A percentile compares a stretch with the other conserved stretches of the same genome.
These are phyloP conservation scores for Cryptosporidium muris DNA, from an alignment of 169 alveolate species.

Conservation along the genomic window DNA sequence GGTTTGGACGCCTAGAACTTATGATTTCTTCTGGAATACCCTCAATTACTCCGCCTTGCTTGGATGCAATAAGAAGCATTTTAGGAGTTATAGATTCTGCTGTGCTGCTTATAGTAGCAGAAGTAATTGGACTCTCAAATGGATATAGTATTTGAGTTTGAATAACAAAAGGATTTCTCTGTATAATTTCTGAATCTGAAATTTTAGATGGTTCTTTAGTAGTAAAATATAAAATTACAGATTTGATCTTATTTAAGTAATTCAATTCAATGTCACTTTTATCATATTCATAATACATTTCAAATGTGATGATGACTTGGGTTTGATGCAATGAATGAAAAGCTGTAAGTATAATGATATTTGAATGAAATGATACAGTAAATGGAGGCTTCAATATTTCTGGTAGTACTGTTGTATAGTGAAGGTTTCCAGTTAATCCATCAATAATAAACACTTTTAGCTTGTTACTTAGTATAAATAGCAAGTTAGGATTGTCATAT, in stretches of 20 bases:
- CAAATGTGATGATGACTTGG: slow-evolving; percentile 30
- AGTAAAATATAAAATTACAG: slow-evolving; percentile 8
- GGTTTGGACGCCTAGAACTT: slow-evolving; percentile 15
- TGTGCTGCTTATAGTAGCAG: slow-evolving; percentile 22
- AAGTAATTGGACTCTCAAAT: slow-evolving; percentile 35
- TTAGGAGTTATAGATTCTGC: slow-evolving; percentile 35
- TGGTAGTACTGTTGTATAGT: slow-evolving; percentile 43
- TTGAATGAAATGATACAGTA: slow-evolving; percentile 18
- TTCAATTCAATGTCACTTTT: not conserved
- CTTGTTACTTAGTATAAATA: slow-evolving; percentile 21
- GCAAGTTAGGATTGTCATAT: slow-evolving; percentile 25
- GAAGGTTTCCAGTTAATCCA: slow-evolving; percentile 33
- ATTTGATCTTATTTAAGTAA: slow-evolving; percentile 14
- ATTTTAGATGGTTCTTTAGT: slow-evolving; percentile 32
- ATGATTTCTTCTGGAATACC: slow-evolving; percentile 38
- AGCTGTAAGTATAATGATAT: slow-evolving; percentile 26
- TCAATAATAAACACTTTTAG: slow-evolving; percentile 25
- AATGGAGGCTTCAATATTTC: slow-evolving; percentile 38
- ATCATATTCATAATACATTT: slow-evolving; percentile 16
- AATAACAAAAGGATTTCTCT: slow-evolving; percentile 11
- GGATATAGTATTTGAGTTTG: slow-evolving; percentile 17
- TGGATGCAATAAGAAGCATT: slow-evolving; percentile 19
- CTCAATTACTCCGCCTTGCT: slow-evolving; percentile 20
- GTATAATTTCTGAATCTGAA: not conserved
- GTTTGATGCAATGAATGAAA: slow-evolving; percentile 18